A percentile compares a stretch with the other conserved stretches of the same genome.
Conservation (phyloP, 352 stramenopile genomes). For the Thalassiosira exigua region DNA sequence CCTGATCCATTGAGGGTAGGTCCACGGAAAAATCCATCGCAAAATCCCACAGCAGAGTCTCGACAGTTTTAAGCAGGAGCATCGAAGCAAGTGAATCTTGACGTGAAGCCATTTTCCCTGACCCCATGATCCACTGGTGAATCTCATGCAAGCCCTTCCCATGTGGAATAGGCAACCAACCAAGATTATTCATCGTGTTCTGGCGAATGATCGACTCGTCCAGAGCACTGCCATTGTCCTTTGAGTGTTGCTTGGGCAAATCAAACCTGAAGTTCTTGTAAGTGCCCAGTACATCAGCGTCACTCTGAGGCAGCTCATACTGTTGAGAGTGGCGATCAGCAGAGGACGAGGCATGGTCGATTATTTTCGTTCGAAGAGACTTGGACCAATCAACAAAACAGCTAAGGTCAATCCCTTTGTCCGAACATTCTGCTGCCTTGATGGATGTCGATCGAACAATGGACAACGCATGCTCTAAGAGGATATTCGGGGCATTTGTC, state of each 20-base stretch:
- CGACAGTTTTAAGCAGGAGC: constrained; percentile 36
- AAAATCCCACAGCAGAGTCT: constrained; percentile 36
- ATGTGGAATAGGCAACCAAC: no score
- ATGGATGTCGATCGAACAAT: constrained; percentile 44
- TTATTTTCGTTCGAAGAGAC: constrained; percentile 27
- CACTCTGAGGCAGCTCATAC: constrained; percentile 29
- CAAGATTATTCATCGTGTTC: no score
- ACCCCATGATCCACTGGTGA: no score
- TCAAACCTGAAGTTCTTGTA: constrained; percentile 34
- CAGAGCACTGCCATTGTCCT: constrained; percentile 11
- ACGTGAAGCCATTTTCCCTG: no score
- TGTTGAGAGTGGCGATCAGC: constrained; percentile 35
- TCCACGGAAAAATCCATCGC: constrained; percentile 21
- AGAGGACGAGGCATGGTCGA: constrained; percentile 9
- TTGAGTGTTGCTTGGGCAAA: constrained; percentile 21
- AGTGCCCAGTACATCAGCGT: constrained; percentile 22
- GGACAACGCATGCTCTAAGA: constrained; percentile 37
- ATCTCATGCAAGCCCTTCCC: no score
- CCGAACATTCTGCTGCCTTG: constrained; percentile 37
- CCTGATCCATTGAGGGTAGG: constrained; percentile 9
- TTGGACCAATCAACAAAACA: constrained; percentile 37
- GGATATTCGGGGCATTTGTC: constrained; percentile 43
- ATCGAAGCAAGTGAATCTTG: constrained; percentile 18
- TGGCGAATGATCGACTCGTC: constrained; percentile 37
- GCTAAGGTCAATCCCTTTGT: constrained; percentile 44